Percentiles rank a stretch among this genome's conserved stretches.
phyloP scores from a whole-genome alignment of 768 basidiomycete genomes.

The Lentinula sp. region DNA sequence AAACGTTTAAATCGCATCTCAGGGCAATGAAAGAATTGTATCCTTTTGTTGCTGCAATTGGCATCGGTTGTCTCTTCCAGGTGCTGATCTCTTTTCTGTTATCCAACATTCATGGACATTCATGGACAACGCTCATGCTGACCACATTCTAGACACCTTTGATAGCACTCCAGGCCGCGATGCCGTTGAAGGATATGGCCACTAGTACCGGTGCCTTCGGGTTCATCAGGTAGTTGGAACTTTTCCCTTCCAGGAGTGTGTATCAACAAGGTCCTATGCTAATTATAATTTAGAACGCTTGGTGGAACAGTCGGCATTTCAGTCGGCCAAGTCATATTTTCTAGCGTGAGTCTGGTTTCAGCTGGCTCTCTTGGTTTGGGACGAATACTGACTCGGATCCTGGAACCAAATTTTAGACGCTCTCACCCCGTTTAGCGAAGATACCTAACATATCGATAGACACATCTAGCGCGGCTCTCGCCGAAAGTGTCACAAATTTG shows the following conservation, averaged over 20 bases:
- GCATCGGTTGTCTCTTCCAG: slow-evolving; percentile 23
- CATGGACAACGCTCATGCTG: slow-evolving; percentile 22
- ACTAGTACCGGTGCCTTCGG: slow-evolving; percentile 68
- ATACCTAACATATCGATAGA: slow-evolving; percentile 33
- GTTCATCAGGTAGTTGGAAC: slow-evolving; percentile 48
- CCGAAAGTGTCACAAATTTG: slow-evolving; percentile 38
- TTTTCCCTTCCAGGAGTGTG: slow-evolving; percentile 5
- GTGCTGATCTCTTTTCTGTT: slow-evolving; percentile 45
- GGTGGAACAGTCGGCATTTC: slow-evolving; percentile 78
- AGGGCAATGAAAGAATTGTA: slow-evolving; percentile 63
- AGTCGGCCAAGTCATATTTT: slow-evolving; percentile 65
- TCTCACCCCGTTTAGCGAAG: slow-evolving; percentile 22
- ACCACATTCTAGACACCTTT: slow-evolving; percentile 41
- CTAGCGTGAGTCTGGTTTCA: slow-evolving; percentile 18
- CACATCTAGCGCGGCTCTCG: slow-evolving; percentile 36
- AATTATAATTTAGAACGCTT: slow-evolving; percentile 37
- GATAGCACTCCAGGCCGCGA: slow-evolving; percentile 76
- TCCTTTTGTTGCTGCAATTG: slow-evolving; percentile 38
- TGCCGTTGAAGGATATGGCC: slow-evolving; percentile 86
- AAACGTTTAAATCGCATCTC: not conserved
- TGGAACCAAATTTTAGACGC: slow-evolving; percentile 3
- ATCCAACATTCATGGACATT: too few relatives aligned
- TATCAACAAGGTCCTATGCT: not conserved
- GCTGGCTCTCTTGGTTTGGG: too few relatives aligned
- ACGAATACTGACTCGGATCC: not conserved